A percentile compares a stretch with the other conserved stretches of the same genome.
These are phyloP conservation scores for Eutrema japonicum DNA, from an alignment of 345 rosid species.

Conservation along the genomic window DNA sequence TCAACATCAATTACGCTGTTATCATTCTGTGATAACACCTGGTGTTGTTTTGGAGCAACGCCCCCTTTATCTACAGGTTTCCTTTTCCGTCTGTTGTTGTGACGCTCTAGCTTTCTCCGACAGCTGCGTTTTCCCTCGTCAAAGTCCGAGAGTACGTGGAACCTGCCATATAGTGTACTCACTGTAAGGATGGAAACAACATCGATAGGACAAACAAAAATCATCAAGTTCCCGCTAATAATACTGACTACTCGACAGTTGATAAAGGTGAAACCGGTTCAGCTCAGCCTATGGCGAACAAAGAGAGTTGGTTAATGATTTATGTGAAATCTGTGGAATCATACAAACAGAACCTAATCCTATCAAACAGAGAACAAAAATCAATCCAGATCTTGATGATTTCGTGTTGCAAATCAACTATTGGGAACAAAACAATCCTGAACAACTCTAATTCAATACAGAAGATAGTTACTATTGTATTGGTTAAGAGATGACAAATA, in stretches of 20 bases:
- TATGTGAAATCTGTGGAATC: slow-evolving; percentile 17
- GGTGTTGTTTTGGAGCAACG: slow-evolving; percentile 48
- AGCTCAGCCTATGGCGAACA: slow-evolving; percentile 9
- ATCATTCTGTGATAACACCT: slow-evolving; percentile 49
- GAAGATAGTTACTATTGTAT: not conserved
- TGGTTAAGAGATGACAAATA: not conserved
- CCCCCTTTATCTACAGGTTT: slow-evolving; percentile 57
- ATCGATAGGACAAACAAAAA: not conserved
- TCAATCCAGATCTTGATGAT: slow-evolving; percentile 13
- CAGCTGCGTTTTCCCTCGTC: slow-evolving; percentile 96
- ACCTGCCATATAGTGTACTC: slow-evolving; percentile 55
- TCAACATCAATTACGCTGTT: slow-evolving; percentile 57
- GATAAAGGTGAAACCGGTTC: slow-evolving; percentile 4
- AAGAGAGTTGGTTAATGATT: slow-evolving; percentile 13
- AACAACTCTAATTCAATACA: slow-evolving; percentile 9
- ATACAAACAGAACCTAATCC: slow-evolving; percentile 11
- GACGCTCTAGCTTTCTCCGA: slow-evolving; percentile 91
- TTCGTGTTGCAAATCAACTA: slow-evolving; percentile 10
- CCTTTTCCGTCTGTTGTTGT: slow-evolving; percentile 79
- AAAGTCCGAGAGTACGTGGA: slow-evolving; percentile 80
- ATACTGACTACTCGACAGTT: slow-evolving; percentile 10
- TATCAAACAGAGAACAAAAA: slow-evolving; percentile 14
- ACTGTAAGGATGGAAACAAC: not conserved
- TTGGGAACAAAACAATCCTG: not conserved
- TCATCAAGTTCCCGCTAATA: not conserved